Evolutionary conservation across 2,329 filamentous ascomycete genomes (phyloP).

Genomic region (Colletotrichum liriopes): DNA sequence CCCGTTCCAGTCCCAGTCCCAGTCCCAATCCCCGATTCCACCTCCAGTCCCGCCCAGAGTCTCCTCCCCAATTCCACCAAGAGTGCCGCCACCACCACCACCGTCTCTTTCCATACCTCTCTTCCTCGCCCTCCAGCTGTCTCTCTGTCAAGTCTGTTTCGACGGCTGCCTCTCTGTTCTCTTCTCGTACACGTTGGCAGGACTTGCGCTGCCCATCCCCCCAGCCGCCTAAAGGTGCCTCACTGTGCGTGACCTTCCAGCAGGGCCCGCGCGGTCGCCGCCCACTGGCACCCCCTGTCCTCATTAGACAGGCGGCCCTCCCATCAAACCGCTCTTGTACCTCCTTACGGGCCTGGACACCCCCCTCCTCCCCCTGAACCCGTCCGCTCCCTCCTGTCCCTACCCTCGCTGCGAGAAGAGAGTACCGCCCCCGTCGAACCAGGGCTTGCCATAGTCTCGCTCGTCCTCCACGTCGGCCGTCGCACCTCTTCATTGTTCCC

Average conservation of each 20-base stretch:
- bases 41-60: constrained; percentile 7
- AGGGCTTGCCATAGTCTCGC: constrained; percentile 42
- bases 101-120: neutral
- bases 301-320: constrained; percentile 32
- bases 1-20: constrained; percentile 14
- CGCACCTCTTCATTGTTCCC: constrained; percentile 38
- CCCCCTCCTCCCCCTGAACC: constrained; percentile 32
- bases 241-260: constrained; percentile 9
- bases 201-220: constrained; percentile 12
- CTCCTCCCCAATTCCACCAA: constrained; percentile 33
- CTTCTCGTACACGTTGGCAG: constrained; percentile 17
- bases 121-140: neutral
- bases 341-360: constrained; percentile 30
- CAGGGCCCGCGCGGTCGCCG: constrained; percentile 31
- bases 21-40: constrained; percentile 21
- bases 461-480: constrained; percentile 37
- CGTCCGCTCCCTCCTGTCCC: constrained; percentile 18
- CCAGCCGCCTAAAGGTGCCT: neutral
- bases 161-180: constrained; percentile 15
- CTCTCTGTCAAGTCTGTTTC: neutral
- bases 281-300: constrained; percentile 21
- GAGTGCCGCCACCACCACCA: neutral
- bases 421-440: constrained; percentile 32
- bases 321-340: constrained; percentile 31
- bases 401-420: constrained; percentile 14